Percentiles rank a stretch among this genome's conserved stretches.
These are phyloP conservation scores for Chenopodium formosanum DNA, from an alignment of 148 eudicot genomes.

Conservation along the genomic window DNA sequence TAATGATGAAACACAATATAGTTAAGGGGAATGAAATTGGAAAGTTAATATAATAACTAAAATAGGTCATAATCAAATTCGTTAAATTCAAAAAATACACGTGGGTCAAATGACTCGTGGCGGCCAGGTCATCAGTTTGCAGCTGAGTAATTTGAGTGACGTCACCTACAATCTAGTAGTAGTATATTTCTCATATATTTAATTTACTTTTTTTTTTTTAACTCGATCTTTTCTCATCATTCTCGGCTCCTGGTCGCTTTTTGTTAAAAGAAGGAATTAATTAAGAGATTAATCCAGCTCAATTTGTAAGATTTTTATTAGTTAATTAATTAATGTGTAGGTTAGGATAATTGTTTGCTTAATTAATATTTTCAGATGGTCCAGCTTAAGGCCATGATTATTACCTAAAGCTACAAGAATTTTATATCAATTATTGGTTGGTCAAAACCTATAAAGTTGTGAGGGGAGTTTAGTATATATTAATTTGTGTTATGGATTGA, in stretches of 20 bases:
- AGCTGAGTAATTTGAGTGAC: constrained; percentile 8
- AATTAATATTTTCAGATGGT: not conserved
- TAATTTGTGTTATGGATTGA: too few species aligned
- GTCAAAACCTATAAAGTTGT: too few species aligned
- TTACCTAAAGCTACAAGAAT: not conserved
- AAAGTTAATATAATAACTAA: not conserved
- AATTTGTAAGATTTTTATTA: not conserved
- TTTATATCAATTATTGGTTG: too few species aligned
- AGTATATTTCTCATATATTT: too few species aligned
- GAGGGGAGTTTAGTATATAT: too few species aligned
- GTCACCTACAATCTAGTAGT: constrained; percentile 2
- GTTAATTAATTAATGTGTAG: not conserved
- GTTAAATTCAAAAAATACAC: constrained; percentile 16
- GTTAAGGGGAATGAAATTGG: constrained; percentile 1
- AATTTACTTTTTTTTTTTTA: too few species aligned
- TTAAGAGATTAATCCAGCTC: not conserved
- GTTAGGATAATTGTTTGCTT: not conserved
- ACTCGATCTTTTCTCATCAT: not conserved
- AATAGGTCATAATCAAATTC: constrained; percentile 17
- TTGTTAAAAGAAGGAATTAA: not conserved
- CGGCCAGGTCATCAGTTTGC: constrained; percentile 28
- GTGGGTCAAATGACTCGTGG: constrained; percentile 28
- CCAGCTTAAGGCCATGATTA: not conserved
- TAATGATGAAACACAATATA: not conserved
- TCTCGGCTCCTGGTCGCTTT: not conserved